Evolutionary conservation across 306 rosid species (phyloP), one percentile per base, ranked within the genome.

Genomic region (Trichosanthes truncata): DNA sequence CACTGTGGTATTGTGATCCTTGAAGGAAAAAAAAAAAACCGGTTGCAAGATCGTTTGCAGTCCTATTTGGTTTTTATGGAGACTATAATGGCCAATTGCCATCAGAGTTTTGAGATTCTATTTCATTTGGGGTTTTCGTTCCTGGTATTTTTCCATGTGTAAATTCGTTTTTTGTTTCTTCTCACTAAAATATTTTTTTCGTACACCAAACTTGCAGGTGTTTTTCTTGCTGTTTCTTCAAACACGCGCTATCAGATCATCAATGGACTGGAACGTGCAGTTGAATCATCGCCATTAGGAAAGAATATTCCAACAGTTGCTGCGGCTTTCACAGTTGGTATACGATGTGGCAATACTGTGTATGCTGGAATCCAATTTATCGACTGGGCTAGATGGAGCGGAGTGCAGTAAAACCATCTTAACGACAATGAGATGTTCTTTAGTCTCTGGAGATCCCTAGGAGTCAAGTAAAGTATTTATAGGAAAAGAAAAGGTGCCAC

Each of bases 281-380:
- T 95, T 9, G 98, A 95, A 85, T 83, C 93, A 35, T 92, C 98
- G 4, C 83, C 90, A 1, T 25, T 90, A 87, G 97, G 91, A 7
- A 92, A 89, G 90, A 90, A 86, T 83, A 79, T 90, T 78, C 97
- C 97, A 1, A 87, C 88, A 23, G 91, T 95, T 43, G 97, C 98
- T 21, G 62, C 90, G 93, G 89, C 93, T 15, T 95, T 95, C 86
- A 95, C 98, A 0, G 88, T 95, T 0, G 95, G 97, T 15, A 92
- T 92, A 48, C 81, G 98, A 41, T 95, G 91, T 33, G 91, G 96
- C 11, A 95, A 95, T 90, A 95, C 92, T 83, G 80, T 95, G 29
- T 94, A 92, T 57, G 98, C 93, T 60, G 98, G 97, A 15, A 94
- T 94, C 97, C 98, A 94, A 86, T 94, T 94, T 21, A 84, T 94